A percentile compares a stretch with the other conserved stretches of the same genome.
Evolutionary conservation across 2,329 filamentous ascomycete species (phyloP).

Genomic region (Leptosphaerulina australis): DNA sequence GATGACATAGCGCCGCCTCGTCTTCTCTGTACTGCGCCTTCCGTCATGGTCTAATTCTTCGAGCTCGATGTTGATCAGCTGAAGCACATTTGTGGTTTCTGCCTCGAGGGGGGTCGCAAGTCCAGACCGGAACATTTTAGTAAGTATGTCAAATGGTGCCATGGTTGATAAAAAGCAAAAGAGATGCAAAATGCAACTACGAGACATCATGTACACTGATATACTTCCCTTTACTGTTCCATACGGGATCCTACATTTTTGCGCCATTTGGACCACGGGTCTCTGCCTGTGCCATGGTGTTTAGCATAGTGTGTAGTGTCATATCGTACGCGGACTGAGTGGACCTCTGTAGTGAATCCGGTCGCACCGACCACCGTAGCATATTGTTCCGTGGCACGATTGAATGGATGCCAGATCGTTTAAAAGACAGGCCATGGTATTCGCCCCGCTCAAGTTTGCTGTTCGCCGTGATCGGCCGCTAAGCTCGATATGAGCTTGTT

Average conservation of each 20-base stretch:
- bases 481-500: too few species aligned
- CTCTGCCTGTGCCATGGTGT: constrained; percentile 9
- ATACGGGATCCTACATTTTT: constrained; percentile 9
- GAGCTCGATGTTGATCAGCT: constrained; percentile 9
- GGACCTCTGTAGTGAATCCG: not conserved
- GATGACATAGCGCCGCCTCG: not conserved
- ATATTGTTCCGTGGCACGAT: not conserved
- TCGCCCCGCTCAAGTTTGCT: too few species aligned
- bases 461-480: too few species aligned
- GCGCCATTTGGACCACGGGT: constrained; percentile 4
- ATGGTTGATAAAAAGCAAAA: not conserved
- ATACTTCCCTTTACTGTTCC: not conserved
- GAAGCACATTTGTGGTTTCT: not conserved
- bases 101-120: not conserved
- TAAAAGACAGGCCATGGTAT: too few species aligned
- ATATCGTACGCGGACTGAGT: not conserved
- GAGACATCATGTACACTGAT: not conserved
- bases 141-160: not conserved
- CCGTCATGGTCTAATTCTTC: constrained; percentile 9
- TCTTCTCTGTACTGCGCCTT: constrained; percentile 1
- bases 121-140: not conserved
- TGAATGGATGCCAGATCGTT: not conserved
- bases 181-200: not conserved
- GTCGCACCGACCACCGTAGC: not conserved
- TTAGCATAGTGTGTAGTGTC: not conserved